phyloP scores from a whole-genome alignment of 345 rosid species.

The Gossypium anomalum region DNA sequence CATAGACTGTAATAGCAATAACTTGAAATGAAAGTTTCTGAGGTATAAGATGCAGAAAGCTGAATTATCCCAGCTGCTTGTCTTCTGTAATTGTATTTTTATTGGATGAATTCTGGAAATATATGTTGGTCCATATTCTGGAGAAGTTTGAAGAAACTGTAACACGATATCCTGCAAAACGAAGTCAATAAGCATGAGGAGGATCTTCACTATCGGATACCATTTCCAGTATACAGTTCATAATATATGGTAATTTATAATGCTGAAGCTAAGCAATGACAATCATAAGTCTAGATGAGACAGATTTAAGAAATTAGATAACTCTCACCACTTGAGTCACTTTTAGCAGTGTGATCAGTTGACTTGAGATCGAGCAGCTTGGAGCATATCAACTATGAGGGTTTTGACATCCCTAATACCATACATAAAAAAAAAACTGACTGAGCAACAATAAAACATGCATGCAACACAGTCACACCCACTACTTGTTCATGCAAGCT shows the following conservation, averaged over 20 bases:
- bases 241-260: background rate
- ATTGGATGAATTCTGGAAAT: no score
- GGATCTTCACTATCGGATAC: background rate
- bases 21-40: background rate
- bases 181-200: background rate
- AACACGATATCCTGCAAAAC: background rate
- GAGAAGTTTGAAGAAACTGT: background rate
- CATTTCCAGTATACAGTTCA: background rate
- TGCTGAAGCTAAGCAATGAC: background rate
- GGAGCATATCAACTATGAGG: conserved; percentile 84
- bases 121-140: background rate
- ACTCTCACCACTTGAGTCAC: background rate
- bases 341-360: background rate
- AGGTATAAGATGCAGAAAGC: background rate
- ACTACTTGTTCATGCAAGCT: background rate
- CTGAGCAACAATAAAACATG: background rate
- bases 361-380: conserved; percentile 48
- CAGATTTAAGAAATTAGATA: background rate
- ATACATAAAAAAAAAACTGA: background rate
- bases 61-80: background rate
- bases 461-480: background rate
- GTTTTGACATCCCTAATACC: conserved; percentile 79
- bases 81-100: background rate
- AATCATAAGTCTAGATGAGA: background rate
- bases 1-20: background rate